Evolutionary conservation across 2,329 filamentous ascomycete species (phyloP), one percentile per base, ranked within the genome.

Genomic region (Penicillium sp.): DNA sequence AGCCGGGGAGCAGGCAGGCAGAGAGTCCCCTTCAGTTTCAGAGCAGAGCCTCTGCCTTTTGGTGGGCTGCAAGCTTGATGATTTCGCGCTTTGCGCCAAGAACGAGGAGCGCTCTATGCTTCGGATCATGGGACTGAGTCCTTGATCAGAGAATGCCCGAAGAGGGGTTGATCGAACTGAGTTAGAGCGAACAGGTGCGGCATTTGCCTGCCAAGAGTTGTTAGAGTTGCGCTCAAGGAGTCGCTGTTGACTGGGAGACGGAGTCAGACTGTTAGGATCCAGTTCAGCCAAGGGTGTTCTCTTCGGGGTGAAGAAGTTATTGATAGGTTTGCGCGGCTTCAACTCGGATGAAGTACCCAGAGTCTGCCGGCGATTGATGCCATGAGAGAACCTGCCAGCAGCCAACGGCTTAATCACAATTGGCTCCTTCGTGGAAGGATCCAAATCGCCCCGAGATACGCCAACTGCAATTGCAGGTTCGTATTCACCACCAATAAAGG

Each of bases 351-450:
- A 70, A n/a, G 76, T 69, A 31, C 71, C 68, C 16, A 76, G 60
- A 2, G 75, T 77, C 43, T 75, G 72, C 62, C 67, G 75, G 62
- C 65, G 71, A 63, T 58, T 69, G 31, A 74, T 64, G 27, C 67
- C 67, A 43, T 72, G 61, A 43, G 68, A 67, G 38, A 70, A 58
- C 56, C 72, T 74, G 49, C 65, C 60, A 48, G 67, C 59, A 53
- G 62, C 62, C 48, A 62, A 54, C 3, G 68, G 69, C 47, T 73
- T 72, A 11, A 81, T 54, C 22, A 68, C 59, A 45, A 87, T 80
- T 2, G 80, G 81, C 55, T 86, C 71, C 72, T 97, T 97, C 1
- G 92, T 95, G 61, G 93, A 94, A 2, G 94, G 94, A 70, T 97
- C 88, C 43, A 97, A 74, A 62, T 96, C 89, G 34, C 94, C 94